Conservation (phyloP, 495 filamentous ascomycete genomes). For the Xylaria flabelliformis region DNA sequence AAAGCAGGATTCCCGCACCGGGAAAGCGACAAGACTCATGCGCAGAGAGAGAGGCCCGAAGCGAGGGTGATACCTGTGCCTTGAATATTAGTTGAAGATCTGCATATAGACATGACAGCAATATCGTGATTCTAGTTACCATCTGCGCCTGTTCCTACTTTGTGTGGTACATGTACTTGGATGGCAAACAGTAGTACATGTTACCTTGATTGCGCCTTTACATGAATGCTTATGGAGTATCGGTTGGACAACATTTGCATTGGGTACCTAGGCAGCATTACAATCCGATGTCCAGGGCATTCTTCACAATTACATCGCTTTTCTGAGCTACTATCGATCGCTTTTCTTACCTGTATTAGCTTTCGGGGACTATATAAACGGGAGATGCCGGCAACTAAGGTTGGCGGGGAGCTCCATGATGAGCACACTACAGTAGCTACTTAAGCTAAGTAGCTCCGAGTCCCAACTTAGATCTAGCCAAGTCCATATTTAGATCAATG, state of each 20-base stretch:
- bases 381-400: neutral
- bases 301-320: neutral
- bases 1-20: conserved; percentile 27
- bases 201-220: neutral
- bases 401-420: conserved; percentile 2
- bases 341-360: neutral
- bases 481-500: neutral
- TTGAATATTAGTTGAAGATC: conserved; percentile 6
- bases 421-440: neutral
- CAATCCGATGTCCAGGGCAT: neutral
- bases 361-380: neutral
- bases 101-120: conserved; percentile 19
- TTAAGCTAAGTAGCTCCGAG: neutral
- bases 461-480: neutral
- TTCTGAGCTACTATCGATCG: neutral
- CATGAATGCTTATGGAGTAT: neutral
- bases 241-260: neutral
- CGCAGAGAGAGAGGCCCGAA: conserved; percentile 1
- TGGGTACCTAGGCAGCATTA: neutral
- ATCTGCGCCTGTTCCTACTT: neutral
- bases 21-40: conserved; percentile 18
- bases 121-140: neutral
- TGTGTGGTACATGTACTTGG: neutral
- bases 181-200: neutral
- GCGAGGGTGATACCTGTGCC: neutral